Evolutionary conservation across 1,139 yeast species (phyloP).

Genomic region (Scheffersomyces lignicola): DNA sequence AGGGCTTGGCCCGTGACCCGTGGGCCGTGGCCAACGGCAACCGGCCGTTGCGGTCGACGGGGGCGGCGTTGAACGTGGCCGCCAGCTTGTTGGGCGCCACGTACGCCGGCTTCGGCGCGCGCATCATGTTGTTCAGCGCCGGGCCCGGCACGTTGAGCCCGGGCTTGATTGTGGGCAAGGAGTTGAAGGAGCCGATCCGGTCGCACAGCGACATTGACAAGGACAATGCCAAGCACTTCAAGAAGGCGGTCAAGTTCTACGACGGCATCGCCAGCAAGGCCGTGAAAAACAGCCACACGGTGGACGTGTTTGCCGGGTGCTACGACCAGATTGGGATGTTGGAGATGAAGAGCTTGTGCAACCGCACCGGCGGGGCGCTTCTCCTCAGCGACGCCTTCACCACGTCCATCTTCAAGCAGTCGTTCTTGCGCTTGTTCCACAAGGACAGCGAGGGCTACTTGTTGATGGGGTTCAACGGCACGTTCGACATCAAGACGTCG

Average conservation of each 20-base stretch:
- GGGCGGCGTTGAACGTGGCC: conserved; percentile 88
- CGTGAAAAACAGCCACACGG: conserved; percentile 76
- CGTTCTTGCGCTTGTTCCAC: conserved; percentile 81
- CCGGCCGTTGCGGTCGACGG: conserved; percentile 90
- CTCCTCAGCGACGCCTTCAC: conserved; percentile 94
- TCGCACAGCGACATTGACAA: conserved; percentile 94
- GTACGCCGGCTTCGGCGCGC: conserved; percentile 88
- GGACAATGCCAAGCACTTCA: conserved; percentile 78
- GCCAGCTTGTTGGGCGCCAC: conserved; percentile 78
- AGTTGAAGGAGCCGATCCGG: conserved; percentile 92
- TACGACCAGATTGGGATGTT: conserved; percentile 97
- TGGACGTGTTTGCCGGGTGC: conserved; percentile 95
- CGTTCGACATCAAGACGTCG: conserved; percentile 84
- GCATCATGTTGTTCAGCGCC: conserved; percentile 86
- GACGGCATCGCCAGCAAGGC: conserved; percentile 72
- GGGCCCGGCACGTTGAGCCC: conserved; percentile 97
- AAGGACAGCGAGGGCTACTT: conserved; percentile 78
- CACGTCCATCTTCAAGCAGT: conserved; percentile 93
- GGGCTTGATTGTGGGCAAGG: conserved; percentile 90
- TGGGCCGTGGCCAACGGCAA: conserved; percentile 91
- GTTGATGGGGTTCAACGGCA: conserved; percentile 85
- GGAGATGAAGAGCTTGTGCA: conserved; percentile 90
- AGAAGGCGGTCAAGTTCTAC: conserved; percentile 86
- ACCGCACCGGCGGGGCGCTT: conserved; percentile 91
- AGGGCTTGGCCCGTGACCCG: conserved; percentile 77